A percentile compares a stretch with the other conserved stretches of the same genome.
These are phyloP conservation scores for Stephanodiscus minutulus DNA, from an alignment of 108 stramenopile species.

Conservation along the genomic window DNA sequence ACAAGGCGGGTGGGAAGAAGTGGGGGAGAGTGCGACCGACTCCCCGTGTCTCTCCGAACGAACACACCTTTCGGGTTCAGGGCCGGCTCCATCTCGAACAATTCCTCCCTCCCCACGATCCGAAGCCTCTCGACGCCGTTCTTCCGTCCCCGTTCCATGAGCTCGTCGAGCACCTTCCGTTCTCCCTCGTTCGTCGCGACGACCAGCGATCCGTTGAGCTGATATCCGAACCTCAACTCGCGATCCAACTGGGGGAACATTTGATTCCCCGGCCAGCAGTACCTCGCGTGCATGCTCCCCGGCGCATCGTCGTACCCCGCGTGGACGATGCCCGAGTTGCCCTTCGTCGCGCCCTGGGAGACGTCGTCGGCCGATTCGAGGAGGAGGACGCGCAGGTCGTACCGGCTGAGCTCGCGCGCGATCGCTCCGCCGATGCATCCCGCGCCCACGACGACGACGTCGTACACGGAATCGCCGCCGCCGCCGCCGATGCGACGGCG, in stretches of 20 bases:
- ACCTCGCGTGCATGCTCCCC: slow-evolving; percentile 68
- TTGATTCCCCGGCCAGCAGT: slow-evolving; percentile 84
- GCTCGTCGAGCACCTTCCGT: slow-evolving; percentile 58
- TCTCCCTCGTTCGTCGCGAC: slow-evolving; percentile 69
- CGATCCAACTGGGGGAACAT: slow-evolving; percentile 80
- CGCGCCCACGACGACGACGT: slow-evolving; percentile 69
- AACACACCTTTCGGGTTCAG: slow-evolving; percentile 46
- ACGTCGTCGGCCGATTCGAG: slow-evolving; percentile 84
- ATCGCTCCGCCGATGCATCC: slow-evolving; percentile 83
- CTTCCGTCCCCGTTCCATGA: slow-evolving; percentile 63
- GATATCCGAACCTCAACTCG: slow-evolving; percentile 84
- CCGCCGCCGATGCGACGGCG: neutral
- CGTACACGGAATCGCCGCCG: slow-evolving; percentile 44
- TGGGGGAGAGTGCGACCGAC: neutral
- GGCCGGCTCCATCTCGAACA: slow-evolving; percentile 69
- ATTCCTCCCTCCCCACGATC: slow-evolving; percentile 64
- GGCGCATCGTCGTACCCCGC: slow-evolving; percentile 87
- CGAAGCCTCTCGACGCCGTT: slow-evolving; percentile 77
- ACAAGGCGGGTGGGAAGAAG: no score
- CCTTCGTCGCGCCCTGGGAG: slow-evolving; percentile 73
- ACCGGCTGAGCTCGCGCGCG: slow-evolving; percentile 75
- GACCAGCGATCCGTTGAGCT: slow-evolving; percentile 77
- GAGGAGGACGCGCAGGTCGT: slow-evolving; percentile 50
- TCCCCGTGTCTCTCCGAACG: no score
- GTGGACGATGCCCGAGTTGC: slow-evolving; percentile 87